These are phyloP conservation scores for Galerina marginata DNA, from an alignment of 768 basidiomycete genomes.

Conservation along the genomic window DNA sequence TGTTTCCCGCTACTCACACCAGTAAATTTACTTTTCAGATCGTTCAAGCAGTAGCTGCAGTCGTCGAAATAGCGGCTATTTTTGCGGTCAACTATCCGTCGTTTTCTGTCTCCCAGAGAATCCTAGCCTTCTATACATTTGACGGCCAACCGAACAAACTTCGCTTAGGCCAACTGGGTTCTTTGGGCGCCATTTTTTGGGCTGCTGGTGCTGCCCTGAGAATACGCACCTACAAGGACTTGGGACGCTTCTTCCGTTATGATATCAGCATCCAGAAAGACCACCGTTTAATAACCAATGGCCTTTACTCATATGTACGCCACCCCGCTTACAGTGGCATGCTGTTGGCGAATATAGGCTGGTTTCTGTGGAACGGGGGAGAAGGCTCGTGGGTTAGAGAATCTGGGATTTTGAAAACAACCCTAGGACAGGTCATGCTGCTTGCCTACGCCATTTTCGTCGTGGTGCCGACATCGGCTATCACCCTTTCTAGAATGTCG, in stretches of 20 bases:
- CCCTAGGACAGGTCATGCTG: slow-evolving; percentile 31
- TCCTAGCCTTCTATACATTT: background rate
- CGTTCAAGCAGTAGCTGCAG: slow-evolving; percentile 1
- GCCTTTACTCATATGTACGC: slow-evolving; percentile 48
- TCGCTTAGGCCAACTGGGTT: background rate
- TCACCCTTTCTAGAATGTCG: slow-evolving; percentile 34
- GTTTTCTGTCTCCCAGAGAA: background rate
- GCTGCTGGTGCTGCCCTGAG: slow-evolving; percentile 12
- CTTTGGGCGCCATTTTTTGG: slow-evolving; percentile 14
- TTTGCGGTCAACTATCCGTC: background rate
- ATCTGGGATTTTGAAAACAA: slow-evolving; percentile 32
- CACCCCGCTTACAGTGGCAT: slow-evolving; percentile 51
- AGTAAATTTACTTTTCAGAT: background rate
- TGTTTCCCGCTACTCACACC: background rate
- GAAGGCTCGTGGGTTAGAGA: slow-evolving; percentile 23
- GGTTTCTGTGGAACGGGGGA: slow-evolving; percentile 19
- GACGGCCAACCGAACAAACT: slow-evolving; percentile 7
- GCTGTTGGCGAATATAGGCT: slow-evolving; percentile 21
- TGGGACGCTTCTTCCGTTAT: slow-evolving; percentile 26
- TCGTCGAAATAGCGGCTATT: slow-evolving; percentile 5
- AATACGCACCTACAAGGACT: slow-evolving; percentile 14
- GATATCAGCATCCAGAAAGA: slow-evolving; percentile 40
- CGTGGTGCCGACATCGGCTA: slow-evolving; percentile 24
- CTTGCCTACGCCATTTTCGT: slow-evolving; percentile 31
- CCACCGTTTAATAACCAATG: slow-evolving; percentile 47